Evolutionary conservation across 257 asterid genomes (phyloP).

Genomic region (Fraxinus pennsylvanica): DNA sequence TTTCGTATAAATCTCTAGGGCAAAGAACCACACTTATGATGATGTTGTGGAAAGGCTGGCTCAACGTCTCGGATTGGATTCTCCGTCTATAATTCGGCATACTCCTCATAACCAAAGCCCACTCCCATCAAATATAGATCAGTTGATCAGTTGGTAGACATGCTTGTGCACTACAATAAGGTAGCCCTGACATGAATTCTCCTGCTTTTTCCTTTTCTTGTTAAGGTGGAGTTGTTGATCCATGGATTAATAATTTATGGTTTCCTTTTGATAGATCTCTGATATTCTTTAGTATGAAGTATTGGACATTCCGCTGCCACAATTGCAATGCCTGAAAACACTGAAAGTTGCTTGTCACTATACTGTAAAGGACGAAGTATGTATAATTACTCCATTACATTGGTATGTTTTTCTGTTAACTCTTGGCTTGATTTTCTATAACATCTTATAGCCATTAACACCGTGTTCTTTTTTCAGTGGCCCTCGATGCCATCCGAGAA

Average conservation of each 20-base stretch:
- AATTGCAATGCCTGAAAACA: conserved; percentile 55
- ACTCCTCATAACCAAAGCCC: conserved; percentile 38
- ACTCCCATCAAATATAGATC: too few relatives aligned
- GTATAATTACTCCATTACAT: conserved; percentile 19
- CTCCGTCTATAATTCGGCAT: conserved; percentile 65
- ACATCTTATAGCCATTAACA: not conserved
- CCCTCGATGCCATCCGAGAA: too few relatives aligned
- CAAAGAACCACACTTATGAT: conserved; percentile 59
- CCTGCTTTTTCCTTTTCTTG: not conserved
- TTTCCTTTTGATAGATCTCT: conserved; percentile 40
- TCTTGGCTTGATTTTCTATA: not conserved
- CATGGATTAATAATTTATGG: not conserved
- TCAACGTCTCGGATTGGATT: conserved; percentile 47
- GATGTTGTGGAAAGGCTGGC: conserved; percentile 61
- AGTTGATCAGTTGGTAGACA: conserved; percentile 13
- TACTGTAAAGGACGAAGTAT: conserved; percentile 49
- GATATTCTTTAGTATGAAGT: conserved; percentile 65
- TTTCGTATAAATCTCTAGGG: conserved; percentile 32
- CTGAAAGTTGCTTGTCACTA: conserved; percentile 57
- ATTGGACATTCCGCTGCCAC: conserved; percentile 67
- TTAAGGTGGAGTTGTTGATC: not conserved
- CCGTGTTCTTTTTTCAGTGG: not conserved
- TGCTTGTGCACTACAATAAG: conserved; percentile 61
- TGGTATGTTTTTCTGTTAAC: not conserved
- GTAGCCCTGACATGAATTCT: conserved; percentile 19